These are phyloP conservation scores for Arxiozyma bovina DNA, from an alignment of 1,139 yeast species.

Conservation along the genomic window DNA sequence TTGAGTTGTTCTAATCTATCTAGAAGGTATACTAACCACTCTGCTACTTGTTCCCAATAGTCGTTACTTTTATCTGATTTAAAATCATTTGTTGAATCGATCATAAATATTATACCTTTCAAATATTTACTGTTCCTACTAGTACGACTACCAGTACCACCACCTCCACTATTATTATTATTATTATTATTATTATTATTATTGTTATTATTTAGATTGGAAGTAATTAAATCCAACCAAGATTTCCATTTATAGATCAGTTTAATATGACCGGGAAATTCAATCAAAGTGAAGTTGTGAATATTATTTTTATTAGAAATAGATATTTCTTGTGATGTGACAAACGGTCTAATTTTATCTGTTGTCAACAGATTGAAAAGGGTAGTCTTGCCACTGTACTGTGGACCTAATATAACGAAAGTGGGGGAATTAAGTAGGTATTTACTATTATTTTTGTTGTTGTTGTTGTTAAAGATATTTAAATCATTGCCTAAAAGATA, in stretches of 20 bases:
- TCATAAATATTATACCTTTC: constrained; percentile 59
- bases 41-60: constrained; percentile 41
- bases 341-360: constrained; percentile 15
- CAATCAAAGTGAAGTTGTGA: constrained; percentile 33
- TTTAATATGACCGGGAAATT: constrained; percentile 81
- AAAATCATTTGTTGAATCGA: constrained; percentile 51
- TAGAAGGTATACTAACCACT: constrained; percentile 47
- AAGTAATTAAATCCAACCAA: constrained; percentile 37
- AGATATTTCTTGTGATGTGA: constrained; percentile 34
- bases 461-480: background rate
- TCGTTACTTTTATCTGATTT: constrained; percentile 13
- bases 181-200: background rate
- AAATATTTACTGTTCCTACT: constrained; percentile 23
- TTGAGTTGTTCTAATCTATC: constrained; percentile 41
- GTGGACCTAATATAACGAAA: constrained; percentile 64
- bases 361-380: constrained; percentile 37
- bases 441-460: background rate
- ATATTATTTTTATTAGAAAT: constrained; percentile 21
- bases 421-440: background rate
- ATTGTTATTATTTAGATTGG: constrained; percentile 20
- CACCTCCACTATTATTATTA: too few relatives aligned
- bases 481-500: too few relatives aligned
- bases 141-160: too few relatives aligned
- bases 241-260: constrained; percentile 40
- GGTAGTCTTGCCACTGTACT: constrained; percentile 68